phyloP scores from a whole-genome alignment of 2,329 filamentous ascomycete species.

The Colletotrichum tanaceti region DNA sequence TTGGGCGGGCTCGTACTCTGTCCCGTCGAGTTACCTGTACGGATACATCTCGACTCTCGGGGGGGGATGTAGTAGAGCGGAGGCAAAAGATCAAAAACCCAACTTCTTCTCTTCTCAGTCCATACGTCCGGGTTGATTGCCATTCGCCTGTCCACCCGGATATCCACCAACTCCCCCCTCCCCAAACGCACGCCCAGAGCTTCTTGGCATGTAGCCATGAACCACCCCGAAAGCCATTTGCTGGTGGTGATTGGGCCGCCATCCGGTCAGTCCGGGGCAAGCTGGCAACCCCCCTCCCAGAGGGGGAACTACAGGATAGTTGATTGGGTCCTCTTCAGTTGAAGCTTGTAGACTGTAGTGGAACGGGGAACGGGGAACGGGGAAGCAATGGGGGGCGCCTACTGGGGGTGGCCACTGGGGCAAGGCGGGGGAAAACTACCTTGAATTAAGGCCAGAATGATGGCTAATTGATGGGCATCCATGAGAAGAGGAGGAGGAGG shows the following conservation, averaged over 20 bases:
- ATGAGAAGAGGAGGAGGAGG: background rate
- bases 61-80: too few relatives aligned
- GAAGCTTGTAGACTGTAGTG: background rate
- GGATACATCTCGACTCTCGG: too few relatives aligned
- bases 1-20: background rate
- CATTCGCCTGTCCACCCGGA: conserved; percentile 3
- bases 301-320: background rate
- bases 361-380: too few relatives aligned
- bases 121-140: conserved; percentile 17
- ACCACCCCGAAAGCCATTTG: conserved; percentile 4
- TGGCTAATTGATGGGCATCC: conserved; percentile 10
- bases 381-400: background rate
- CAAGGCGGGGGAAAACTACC: conserved; percentile 1
- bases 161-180: conserved; percentile 6
- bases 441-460: conserved; percentile 5
- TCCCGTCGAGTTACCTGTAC: conserved; percentile 6
- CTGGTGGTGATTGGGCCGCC: conserved; percentile 24
- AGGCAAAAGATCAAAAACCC: background rate
- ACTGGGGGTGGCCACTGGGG: background rate
- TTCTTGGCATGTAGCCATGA: conserved; percentile 26
- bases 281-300: background rate
- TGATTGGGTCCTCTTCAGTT: background rate
- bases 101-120: conserved; percentile 7
- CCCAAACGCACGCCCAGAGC: conserved; percentile 31
- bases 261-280: conserved; percentile 22